Percentiles rank a stretch among this genome's conserved stretches.
Evolutionary conservation across 805 yeast species (phyloP).

Genomic region (Starmera quercuum): DNA sequence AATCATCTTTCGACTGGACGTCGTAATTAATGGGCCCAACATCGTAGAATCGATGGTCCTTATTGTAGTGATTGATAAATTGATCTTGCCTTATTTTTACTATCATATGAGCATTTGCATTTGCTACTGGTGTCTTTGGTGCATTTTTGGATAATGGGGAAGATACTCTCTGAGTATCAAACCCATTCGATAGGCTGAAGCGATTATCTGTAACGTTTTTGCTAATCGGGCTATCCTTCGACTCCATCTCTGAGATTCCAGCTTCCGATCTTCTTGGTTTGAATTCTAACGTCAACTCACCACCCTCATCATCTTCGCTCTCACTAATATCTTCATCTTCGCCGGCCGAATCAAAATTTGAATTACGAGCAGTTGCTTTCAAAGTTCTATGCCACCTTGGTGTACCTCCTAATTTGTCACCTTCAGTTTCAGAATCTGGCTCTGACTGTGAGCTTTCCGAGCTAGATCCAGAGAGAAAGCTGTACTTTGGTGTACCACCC

Average conservation of each 20-base stretch:
- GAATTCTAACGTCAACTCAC: constrained; percentile 37
- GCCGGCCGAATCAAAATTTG: too few relatives aligned
- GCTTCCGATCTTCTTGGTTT: constrained; percentile 27
- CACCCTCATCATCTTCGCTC: constrained; percentile 33
- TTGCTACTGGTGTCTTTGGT: constrained; percentile 24
- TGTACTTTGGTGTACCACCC: constrained; percentile 14
- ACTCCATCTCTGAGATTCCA: not conserved
- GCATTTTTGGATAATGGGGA: constrained; percentile 29
- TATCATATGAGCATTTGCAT: constrained; percentile 19
- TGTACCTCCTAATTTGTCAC: too few relatives aligned
- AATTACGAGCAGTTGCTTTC: too few relatives aligned
- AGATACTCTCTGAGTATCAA: constrained; percentile 16
- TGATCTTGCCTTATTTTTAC: constrained; percentile 5
- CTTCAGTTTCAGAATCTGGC: constrained; percentile 4
- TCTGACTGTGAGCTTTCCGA: constrained; percentile 1
- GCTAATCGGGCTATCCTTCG: too few relatives aligned
- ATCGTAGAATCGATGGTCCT: constrained; percentile 32
- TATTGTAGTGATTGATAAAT: constrained; percentile 36
- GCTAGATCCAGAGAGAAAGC: constrained; percentile 12
- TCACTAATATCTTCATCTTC: constrained; percentile 14
- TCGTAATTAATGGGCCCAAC: too few relatives aligned
- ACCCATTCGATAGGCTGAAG: too few relatives aligned
- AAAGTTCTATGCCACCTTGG: too few relatives aligned
- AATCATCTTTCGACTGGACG: too few relatives aligned
- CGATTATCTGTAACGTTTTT: too few relatives aligned